phyloP scores from a whole-genome alignment of 1,139 yeast genomes.

The Kluyveromyces marxianus region DNA sequence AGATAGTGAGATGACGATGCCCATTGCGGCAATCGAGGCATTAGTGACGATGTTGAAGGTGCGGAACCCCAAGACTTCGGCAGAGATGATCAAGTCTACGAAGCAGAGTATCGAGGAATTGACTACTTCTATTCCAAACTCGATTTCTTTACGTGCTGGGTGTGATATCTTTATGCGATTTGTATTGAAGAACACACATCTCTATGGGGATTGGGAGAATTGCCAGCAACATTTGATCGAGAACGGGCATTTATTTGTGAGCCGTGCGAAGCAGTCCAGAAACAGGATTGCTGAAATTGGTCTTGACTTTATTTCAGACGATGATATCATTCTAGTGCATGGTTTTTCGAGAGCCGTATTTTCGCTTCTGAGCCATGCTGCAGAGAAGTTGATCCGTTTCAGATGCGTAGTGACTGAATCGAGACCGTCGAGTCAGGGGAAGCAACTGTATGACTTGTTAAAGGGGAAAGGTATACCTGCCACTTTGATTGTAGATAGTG shows the following conservation, averaged over 20 bases:
- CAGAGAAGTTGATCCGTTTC: conserved; percentile 67
- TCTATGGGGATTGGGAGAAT: conserved; percentile 94
- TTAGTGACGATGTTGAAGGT: conserved; percentile 73
- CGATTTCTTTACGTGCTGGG: conserved; percentile 91
- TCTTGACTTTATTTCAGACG: conserved; percentile 83
- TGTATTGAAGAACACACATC: conserved; percentile 79
- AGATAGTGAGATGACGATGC: conserved; percentile 96
- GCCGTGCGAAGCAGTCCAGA: conserved; percentile 87
- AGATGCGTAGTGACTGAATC: conserved; percentile 91
- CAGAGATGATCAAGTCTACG: conserved; percentile 79
- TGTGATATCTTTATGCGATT: conserved; percentile 95
- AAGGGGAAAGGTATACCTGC: conserved; percentile 83
- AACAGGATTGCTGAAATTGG: conserved; percentile 85
- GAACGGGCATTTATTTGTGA: conserved; percentile 86
- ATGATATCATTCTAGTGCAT: conserved; percentile 83
- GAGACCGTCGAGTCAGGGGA: conserved; percentile 78
- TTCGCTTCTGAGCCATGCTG: conserved; percentile 69
- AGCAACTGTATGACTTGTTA: conserved; percentile 61
- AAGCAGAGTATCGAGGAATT: conserved; percentile 68
- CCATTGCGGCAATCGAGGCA: conserved; percentile 96
- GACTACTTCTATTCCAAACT: conserved; percentile 76
- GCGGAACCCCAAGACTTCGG: conserved; percentile 85
- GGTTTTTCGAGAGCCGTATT: conserved; percentile 88
- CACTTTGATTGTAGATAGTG: conserved; percentile 82
- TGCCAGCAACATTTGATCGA: conserved; percentile 82